Percentiles rank a stretch among this genome's conserved stretches.
Evolutionary conservation across 768 basidiomycete genomes (phyloP).

Genomic region (Xerocomellus amylosporus): DNA sequence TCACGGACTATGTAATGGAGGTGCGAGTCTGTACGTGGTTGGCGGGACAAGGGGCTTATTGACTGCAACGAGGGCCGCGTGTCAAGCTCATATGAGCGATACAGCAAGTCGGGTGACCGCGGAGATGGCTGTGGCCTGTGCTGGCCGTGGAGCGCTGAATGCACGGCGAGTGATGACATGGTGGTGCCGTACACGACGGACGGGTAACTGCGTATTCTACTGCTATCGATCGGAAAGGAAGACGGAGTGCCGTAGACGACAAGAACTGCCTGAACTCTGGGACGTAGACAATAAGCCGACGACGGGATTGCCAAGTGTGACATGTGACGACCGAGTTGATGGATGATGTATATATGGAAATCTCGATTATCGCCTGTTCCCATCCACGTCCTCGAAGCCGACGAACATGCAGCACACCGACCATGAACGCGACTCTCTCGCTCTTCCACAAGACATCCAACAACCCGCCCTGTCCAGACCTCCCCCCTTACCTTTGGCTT

Average conservation of each 20-base stretch:
- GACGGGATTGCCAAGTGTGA: constrained; percentile 12
- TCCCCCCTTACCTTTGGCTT: not conserved
- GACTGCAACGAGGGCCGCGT: not conserved
- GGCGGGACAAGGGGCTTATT: too few relatives aligned
- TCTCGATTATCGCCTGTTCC: constrained; percentile 31
- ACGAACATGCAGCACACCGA: constrained; percentile 24
- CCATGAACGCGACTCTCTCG: constrained; percentile 14
- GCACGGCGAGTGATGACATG: not conserved
- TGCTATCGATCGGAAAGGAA: not conserved
- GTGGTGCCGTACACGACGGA: not conserved
- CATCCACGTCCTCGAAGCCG: constrained; percentile 17
- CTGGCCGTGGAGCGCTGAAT: not conserved
- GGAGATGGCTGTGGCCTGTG: not conserved
- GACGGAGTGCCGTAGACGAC: not conserved
- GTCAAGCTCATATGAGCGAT: not conserved
- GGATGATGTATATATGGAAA: constrained; percentile 32
- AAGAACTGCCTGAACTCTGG: too few relatives aligned
- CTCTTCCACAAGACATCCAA: not conserved
- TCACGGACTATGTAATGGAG: not conserved
- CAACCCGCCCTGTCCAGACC: not conserved
- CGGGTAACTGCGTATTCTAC: not conserved
- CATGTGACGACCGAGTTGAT: constrained; percentile 12
- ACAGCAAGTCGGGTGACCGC: constrained; percentile 13
- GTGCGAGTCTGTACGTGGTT: not conserved
- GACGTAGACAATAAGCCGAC: too few relatives aligned